Percentiles rank a stretch among this genome's conserved stretches.
phyloP scores from a whole-genome alignment of 2,329 filamentous ascomycete species.

The Cytospora paraplurivora region DNA sequence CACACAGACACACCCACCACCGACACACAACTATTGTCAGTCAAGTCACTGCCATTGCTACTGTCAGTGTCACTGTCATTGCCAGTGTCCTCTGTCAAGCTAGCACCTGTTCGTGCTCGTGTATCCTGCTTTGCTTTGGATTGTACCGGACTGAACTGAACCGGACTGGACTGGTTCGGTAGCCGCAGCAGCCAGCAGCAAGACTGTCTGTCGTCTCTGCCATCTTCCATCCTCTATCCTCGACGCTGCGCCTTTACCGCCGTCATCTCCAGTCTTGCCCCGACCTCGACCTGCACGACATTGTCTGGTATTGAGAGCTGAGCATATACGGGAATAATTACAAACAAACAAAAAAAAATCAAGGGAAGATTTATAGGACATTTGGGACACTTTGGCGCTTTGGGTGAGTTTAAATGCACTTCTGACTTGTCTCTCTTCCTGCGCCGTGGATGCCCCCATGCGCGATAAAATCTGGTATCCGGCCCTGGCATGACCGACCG shows the following conservation, averaged over 20 bases:
- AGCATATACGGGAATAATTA: not conserved
- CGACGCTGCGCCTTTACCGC: not conserved
- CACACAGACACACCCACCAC: not conserved
- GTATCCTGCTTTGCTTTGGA: conserved; percentile 4
- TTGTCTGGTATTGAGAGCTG: not conserved
- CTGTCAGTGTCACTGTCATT: not conserved
- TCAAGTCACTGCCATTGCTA: conserved; percentile 10
- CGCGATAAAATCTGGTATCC: conserved; percentile 17
- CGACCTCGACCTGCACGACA: not conserved
- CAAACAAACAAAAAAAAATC: not conserved
- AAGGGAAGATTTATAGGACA: not conserved
- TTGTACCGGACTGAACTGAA: not conserved
- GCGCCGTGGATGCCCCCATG: conserved; percentile 6
- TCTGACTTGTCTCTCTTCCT: not conserved
- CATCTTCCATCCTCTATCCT: not conserved
- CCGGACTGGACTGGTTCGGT: not conserved
- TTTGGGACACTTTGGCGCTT: not conserved
- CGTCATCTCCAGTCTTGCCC: not conserved
- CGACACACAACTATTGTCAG: not conserved
- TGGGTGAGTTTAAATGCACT: not conserved
- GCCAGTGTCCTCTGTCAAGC: conserved; percentile 11
- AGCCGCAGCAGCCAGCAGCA: not conserved
- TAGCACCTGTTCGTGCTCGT: conserved; percentile 3
- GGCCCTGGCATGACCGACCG: not conserved
- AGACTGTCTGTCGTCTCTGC: not conserved